phyloP scores from a whole-genome alignment of 768 basidiomycete species.

The Phlebiopsis flavidoalba region DNA sequence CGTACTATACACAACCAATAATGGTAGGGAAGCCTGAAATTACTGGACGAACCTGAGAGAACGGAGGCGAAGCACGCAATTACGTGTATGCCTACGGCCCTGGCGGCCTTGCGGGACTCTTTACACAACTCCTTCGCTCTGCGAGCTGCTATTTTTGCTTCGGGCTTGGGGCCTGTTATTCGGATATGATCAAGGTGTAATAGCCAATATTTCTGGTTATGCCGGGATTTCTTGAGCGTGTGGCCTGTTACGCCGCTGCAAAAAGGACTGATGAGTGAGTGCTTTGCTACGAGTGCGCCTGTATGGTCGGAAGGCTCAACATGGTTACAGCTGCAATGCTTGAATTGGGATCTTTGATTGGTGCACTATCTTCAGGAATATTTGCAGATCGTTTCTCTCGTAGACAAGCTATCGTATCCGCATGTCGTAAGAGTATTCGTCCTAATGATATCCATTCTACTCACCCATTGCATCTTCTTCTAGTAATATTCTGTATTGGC shows the following conservation, averaged over 20 bases:
- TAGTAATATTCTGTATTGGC: slow-evolving; percentile 69
- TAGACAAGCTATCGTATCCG: slow-evolving; percentile 58
- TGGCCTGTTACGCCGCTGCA: slow-evolving; percentile 73
- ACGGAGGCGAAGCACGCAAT: slow-evolving; percentile 9
- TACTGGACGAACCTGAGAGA: slow-evolving; percentile 4
- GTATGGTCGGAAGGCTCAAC: no score
- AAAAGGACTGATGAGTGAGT: slow-evolving; percentile 70
- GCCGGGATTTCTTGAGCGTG: slow-evolving; percentile 59
- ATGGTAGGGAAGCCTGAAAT: slow-evolving; percentile 11
- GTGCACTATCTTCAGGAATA: slow-evolving; percentile 62
- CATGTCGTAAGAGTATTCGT: slow-evolving; percentile 37
- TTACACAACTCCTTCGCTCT: slow-evolving; percentile 61
- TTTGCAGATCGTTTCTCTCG: slow-evolving; percentile 66
- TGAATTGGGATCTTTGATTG: slow-evolving; percentile 76
- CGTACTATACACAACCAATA: slow-evolving; percentile 2
- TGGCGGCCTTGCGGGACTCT: slow-evolving; percentile 56
- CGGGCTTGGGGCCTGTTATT: slow-evolving; percentile 77
- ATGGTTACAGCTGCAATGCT: slow-evolving; percentile 57
- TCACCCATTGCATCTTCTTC: neutral
- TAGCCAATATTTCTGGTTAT: slow-evolving; percentile 84
- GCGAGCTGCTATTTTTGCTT: slow-evolving; percentile 68
- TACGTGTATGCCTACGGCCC: slow-evolving; percentile 76
- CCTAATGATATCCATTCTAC: neutral
- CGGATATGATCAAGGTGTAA: slow-evolving; percentile 83
- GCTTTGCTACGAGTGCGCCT: neutral